Base-by-base conservation (phyloP, 225 moss, liverwort and hornwort genomes). In the Neckera pumila region DNA sequence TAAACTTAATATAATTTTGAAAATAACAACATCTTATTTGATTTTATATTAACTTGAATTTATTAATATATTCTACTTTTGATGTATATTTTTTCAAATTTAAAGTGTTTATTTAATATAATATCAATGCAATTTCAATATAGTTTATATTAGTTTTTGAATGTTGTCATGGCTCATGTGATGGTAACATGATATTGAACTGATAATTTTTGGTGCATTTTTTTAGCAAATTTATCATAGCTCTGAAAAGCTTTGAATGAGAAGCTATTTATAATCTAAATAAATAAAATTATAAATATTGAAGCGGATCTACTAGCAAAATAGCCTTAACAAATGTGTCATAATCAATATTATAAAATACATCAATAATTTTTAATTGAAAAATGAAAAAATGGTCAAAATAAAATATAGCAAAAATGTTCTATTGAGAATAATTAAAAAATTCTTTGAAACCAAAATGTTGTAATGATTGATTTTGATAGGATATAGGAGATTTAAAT, bases 241-340 rank as follows among this genome's bases (percentile, higher is more conserved):
- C 0, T 47, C 47, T 25, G 26, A 18, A 74, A 47, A 74, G 33
- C 10, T 73, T 73, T 73, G 6, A 17, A 43, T 28, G 28, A 17
- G 2, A 28, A 45, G 1, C 6, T 20, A 19, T 74, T 31, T 49
- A 7, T 33, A 17, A 53, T 53, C 14, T 53, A 49, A 75, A 33
- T 33, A 31, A 75, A 49, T 31, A 33, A 47, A 20, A 20, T 33
- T 47, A 47, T 47, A 47, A 74, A 47, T 11, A 49, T 19, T 12
- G 4, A 51, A 51, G 12, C 8, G 51, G 0, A 33, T 51, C 2
- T 33, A 33, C 3, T 12, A 12, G 0, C 1, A 21, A 49, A 8
- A 2, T 75, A 49, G 4, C 10, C 18, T 45, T 5, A 6, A 28
- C 1, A 19, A 31, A 11, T 17, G 4, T 6, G 1, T 14, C 1